Evolutionary conservation across 345 rosid genomes (phyloP), one percentile per base, ranked within the genome.

Genomic region (Carallia brachiata): DNA sequence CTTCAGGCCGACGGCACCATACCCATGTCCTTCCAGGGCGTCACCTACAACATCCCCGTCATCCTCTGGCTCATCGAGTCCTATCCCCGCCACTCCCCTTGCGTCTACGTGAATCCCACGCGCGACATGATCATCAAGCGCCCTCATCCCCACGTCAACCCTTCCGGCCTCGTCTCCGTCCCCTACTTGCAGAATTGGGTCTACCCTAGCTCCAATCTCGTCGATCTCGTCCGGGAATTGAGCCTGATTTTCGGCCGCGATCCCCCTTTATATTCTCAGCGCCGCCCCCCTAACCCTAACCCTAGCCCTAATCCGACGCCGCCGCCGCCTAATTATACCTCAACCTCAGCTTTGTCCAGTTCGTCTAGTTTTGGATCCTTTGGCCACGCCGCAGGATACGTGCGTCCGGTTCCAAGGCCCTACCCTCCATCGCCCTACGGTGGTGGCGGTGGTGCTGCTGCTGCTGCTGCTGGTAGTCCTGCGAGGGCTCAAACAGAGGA

Each of bases 111-210:
- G 7, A 95, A 92, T 54, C 97, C 99, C 50, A 87, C 97, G n/a
- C 92, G 91, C 61, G 97, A 92, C 63, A 95, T 95, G 99, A 74
- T 92, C 77, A 95, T 95, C 88, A 90, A 90, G 61, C 87, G 97
- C 8, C 90, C 92, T 18, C 99, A 95, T 55, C 78, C 93, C 18
- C 69, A 84, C 59, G 99, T 95, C 52, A 83, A 82, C 63, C 97
- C 99, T 2, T 90, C 96, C 0, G 99, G 99, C 2, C 84, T 89
- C 52, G 97, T 92, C 69, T 89, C 99, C 5, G 68, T 80, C 16
- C 81, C 90, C 34, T 95, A 86, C 76, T 83, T 94, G 58, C 93
- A 91, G n/a, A 78, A 79, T 47, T 94, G 99, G 99, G 65, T 90
- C 72, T 85, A 85, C 59, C 99, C 97, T 15, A 84, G 90, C 74